Conservation (phyloP, 2,329 filamentous ascomycete genomes). For the Raffaelea deltoideospora region DNA sequence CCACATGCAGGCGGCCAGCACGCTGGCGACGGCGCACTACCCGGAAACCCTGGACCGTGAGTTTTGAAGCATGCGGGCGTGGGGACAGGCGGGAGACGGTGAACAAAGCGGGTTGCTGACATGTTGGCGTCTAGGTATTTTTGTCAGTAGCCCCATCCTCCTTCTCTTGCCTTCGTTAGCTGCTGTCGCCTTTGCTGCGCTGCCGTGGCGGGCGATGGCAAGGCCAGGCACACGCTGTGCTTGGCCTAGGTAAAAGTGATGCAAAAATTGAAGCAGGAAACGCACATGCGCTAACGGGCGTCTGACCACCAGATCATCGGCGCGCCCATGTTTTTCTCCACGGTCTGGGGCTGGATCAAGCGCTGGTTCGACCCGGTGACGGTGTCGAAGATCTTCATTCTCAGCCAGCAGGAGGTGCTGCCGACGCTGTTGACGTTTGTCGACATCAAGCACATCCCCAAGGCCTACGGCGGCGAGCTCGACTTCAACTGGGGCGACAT, state of each 20-base stretch:
- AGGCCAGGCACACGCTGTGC: too few relatives aligned
- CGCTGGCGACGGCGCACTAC: constrained; percentile 82
- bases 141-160: background rate
- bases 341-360: constrained; percentile 90
- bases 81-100: too few relatives aligned
- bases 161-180: background rate
- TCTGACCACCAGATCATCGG: constrained; percentile 55
- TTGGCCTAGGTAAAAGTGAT: too few relatives aligned
- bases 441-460: constrained; percentile 68
- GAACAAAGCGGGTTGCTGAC: too few relatives aligned
- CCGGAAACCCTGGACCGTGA: constrained; percentile 83
- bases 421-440: constrained; percentile 70
- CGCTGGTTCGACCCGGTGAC: constrained; percentile 92
- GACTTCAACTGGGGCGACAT: constrained; percentile 68
- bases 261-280: too few relatives aligned
- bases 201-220: too few relatives aligned
- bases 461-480: constrained; percentile 75
- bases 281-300: too few relatives aligned
- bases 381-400: constrained; percentile 90
- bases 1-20: constrained; percentile 87
- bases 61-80: constrained; percentile 29
- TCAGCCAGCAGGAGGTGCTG: constrained; percentile 56
- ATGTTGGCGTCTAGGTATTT: too few relatives aligned
- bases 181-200: background rate
- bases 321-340: constrained; percentile 80